A percentile compares a stretch with the other conserved stretches of the same genome.
phyloP scores from a whole-genome alignment of 1,284 basidiomycete species.

The Porphyrellus sp. region DNA sequence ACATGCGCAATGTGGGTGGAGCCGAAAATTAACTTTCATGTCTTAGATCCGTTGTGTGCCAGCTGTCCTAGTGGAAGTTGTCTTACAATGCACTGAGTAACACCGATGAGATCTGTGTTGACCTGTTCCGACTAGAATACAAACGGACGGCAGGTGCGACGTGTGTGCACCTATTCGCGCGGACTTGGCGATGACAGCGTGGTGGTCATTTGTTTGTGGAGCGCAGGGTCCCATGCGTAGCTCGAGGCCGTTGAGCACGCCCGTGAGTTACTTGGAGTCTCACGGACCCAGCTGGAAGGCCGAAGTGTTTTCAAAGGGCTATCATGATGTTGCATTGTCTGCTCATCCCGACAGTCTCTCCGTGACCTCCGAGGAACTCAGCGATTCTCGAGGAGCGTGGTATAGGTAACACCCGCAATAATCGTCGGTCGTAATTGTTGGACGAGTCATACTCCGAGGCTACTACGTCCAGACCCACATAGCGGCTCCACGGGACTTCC shows the following conservation, averaged over 20 bases:
- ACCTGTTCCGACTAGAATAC: background rate
- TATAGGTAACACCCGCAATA: background rate
- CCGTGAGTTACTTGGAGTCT: background rate
- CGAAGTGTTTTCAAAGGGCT: no score
- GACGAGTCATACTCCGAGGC: background rate
- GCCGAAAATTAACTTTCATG: constrained; percentile 11
- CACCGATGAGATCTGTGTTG: constrained; percentile 2
- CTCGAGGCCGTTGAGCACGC: background rate
- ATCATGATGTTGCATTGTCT: no score
- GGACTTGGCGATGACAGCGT: background rate
- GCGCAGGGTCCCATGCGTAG: background rate
- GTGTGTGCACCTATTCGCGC: background rate
- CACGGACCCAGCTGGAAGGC: background rate
- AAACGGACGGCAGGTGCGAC: background rate
- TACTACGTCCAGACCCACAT: background rate
- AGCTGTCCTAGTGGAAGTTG: constrained; percentile 10
- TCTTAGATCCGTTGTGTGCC: constrained; percentile 11
- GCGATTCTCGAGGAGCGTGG: constrained; percentile 2
- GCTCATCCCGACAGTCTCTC: background rate
- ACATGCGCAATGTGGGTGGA: constrained; percentile 1
- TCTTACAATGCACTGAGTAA: background rate
- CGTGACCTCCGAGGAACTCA: constrained; percentile 1
- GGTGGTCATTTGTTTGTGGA: constrained; percentile 1
- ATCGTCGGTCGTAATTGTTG: background rate
- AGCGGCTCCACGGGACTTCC: background rate